Evolutionary conservation across 2,329 filamentous ascomycete genomes (phyloP), one percentile per base, ranked within the genome.

Genomic region (Mycosphaerella sp.): DNA sequence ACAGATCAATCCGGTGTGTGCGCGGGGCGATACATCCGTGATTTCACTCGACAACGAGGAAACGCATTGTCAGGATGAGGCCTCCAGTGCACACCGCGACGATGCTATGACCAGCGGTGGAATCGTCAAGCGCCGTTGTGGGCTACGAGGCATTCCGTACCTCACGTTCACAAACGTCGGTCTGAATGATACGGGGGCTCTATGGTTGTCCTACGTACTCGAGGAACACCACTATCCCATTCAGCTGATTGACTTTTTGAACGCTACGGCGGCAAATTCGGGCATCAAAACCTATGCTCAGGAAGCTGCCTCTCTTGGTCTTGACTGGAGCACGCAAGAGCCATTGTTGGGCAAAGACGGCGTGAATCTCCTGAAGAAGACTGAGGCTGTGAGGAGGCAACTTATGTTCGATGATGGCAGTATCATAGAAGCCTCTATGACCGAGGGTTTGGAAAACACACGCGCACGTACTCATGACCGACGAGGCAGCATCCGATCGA

Each of bases 131-230:
- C 53, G 61, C 26, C 65, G 67, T n/a, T 61, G 65, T 48, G 73
- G 73, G 29, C 62, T 75, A 10, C 65, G 73, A 34, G 67, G 71
- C 1, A 62, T 74, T 12, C 71, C 73, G 5, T 73, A 71, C 60
- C 64, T 75, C 53, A 65, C 68, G 6, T 58, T 75, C 14, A 61
- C 55, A 29, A 60, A 72, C 38, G 66, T 65, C 10, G 63, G 60
- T 2, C 63, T 75, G 54, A 63, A 60, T 12, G 72, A 73, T 54
- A 60, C 66, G 14, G 72, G 69, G 11, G 73, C 71, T 1, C 60
- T 74, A 23, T 71, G 69, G 62, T 65, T 74, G 10, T 74, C 73
- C 1, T 72, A 71, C 58, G 49, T 74, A 5, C 50, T 75, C 14
- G 65, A 66, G 42, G 60, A 68, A 32, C 73, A 75, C 57, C 66